A percentile compares a stretch with the other conserved stretches of the same genome.
Conservation (phyloP, 306 rosid genomes). For the Lablab purpureus region DNA sequence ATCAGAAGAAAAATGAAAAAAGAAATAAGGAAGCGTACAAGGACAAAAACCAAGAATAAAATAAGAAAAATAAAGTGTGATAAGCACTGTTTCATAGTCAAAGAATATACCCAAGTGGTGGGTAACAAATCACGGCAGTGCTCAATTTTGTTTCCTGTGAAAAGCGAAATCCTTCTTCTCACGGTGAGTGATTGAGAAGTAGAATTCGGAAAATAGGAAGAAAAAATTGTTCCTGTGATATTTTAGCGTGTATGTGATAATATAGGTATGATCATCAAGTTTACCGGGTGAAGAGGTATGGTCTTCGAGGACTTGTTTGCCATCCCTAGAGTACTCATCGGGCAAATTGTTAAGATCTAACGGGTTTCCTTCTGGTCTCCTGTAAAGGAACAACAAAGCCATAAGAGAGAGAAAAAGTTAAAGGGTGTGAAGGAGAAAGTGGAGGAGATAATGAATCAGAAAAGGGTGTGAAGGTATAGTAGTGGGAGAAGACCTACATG, state of each 20-base stretch:
- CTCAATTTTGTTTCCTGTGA: slow-evolving; percentile 39
- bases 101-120: slow-evolving; percentile 27
- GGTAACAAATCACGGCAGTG: slow-evolving; percentile 11
- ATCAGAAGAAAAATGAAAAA: background rate
- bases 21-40: background rate
- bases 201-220: background rate
- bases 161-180: slow-evolving; percentile 27
- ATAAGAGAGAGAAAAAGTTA: slow-evolving; percentile 9
- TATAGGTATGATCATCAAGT: slow-evolving; percentile 4
- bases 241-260: background rate
- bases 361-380: slow-evolving; percentile 85
- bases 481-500: slow-evolving; percentile 84
- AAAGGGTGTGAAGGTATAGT: slow-evolving; percentile 32
- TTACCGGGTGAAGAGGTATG: slow-evolving; percentile 58
- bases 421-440: slow-evolving; percentile 13
- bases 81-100: slow-evolving; percentile 40
- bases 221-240: slow-evolving; percentile 11
- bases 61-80: background rate
- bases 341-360: slow-evolving; percentile 96
- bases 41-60: slow-evolving; percentile 2
- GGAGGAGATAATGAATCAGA: slow-evolving; percentile 32
- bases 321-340: slow-evolving; percentile 69
- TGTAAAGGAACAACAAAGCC: slow-evolving; percentile 51
- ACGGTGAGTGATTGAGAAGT: slow-evolving; percentile 15
- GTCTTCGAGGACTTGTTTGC: slow-evolving; percentile 68